A percentile compares a stretch with the other conserved stretches of the same genome.
These are phyloP conservation scores for Cupressus sempervirens DNA, from an alignment of 75 land plant genomes.

Conservation along the genomic window DNA sequence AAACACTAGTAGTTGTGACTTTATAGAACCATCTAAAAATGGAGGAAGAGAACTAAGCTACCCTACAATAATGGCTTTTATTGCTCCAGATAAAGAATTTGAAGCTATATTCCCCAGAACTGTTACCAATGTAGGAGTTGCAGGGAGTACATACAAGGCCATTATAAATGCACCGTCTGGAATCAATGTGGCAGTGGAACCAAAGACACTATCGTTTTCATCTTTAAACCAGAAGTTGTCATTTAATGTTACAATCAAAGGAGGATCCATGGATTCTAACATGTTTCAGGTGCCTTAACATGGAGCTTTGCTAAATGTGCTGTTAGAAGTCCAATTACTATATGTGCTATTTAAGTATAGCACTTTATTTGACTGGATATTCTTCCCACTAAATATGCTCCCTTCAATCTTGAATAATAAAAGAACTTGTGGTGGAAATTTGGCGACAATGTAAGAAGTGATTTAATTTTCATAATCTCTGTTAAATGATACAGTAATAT, in stretches of 20 bases:
- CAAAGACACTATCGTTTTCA: conserved; percentile 39
- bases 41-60: too few species aligned
- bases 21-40: too few species aligned
- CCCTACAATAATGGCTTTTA: too few species aligned
- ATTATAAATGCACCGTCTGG: conserved; percentile 34
- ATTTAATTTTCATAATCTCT: too few species aligned
- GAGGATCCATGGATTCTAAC: neutral
- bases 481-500: too few species aligned
- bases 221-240: conserved; percentile 35
- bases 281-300: conserved; percentile 23
- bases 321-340: conserved; percentile 54
- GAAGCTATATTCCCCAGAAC: conserved; percentile 29
- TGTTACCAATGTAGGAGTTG: conserved; percentile 74
- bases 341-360: neutral
- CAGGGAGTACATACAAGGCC: conserved; percentile 42
- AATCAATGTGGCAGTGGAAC: conserved; percentile 38
- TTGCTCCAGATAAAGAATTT: too few species aligned
- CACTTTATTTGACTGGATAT: neutral
- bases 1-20: neutral
- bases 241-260: conserved; percentile 37
- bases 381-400: neutral
- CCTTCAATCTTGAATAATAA: too few species aligned
- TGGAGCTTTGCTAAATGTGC: conserved; percentile 52
- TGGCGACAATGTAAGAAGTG: too few species aligned
- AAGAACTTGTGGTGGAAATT: too few species aligned